A percentile compares a stretch with the other conserved stretches of the same genome.
These are phyloP conservation scores for Avena atlantica DNA, from an alignment of 176 grass and related monocot species.

Conservation along the genomic window DNA sequence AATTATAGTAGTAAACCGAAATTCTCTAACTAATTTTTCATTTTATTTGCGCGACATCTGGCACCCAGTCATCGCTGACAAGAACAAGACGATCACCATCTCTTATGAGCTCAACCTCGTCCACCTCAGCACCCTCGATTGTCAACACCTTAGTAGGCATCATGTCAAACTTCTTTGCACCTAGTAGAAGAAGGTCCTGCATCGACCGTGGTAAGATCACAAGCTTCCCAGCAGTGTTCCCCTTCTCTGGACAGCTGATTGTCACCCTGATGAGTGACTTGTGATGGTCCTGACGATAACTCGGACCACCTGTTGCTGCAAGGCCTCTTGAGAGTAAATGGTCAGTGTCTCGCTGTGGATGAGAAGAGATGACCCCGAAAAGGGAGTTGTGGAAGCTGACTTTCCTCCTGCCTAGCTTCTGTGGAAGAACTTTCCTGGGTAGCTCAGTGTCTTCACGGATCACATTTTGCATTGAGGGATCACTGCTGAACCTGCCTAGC, in stretches of 20 bases:
- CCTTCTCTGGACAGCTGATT: conserved; percentile 75
- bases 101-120: conserved; percentile 78
- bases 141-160: conserved; percentile 63
- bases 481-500: conserved; percentile 70
- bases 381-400: conserved; percentile 89
- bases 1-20: neutral
- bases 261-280: conserved; percentile 52
- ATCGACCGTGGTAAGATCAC: conserved; percentile 72
- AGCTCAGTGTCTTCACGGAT: conserved; percentile 28
- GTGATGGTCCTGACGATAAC: conserved; percentile 12
- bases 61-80: conserved; percentile 48
- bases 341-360: conserved; percentile 18
- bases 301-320: neutral
- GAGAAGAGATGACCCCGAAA: conserved; percentile 71
- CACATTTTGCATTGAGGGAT: conserved; percentile 54
- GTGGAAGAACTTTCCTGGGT: conserved; percentile 32
- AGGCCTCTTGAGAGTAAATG: conserved; percentile 35
- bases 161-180: conserved; percentile 64
- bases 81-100: conserved; percentile 85
- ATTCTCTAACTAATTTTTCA: neutral
- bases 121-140: conserved; percentile 72
- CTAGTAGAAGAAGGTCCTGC: conserved; percentile 70
- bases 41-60: conserved; percentile 39
- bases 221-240: conserved; percentile 56
- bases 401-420: conserved; percentile 42